These are phyloP conservation scores for Pythium grandisporangium DNA, from an alignment of 352 stramenopile species.

Conservation along the genomic window DNA sequence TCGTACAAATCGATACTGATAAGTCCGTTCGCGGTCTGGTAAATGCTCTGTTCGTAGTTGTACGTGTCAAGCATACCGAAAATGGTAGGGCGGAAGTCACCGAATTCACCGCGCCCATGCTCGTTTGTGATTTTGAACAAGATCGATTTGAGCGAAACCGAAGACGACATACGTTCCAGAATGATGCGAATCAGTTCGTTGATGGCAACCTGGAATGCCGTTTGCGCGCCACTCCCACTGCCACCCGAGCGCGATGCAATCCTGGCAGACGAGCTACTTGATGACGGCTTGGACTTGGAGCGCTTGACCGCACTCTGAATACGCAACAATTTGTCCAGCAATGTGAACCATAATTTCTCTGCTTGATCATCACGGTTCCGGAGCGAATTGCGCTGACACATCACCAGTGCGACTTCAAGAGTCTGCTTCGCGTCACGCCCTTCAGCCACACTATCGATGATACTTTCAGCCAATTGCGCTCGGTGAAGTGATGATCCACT, in stretches of 20 bases:
- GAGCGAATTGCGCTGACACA: constrained; percentile 91
- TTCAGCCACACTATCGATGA: constrained; percentile 74
- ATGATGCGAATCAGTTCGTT: constrained; percentile 91
- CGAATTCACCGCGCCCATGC: constrained; percentile 88
- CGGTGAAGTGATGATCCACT: constrained; percentile 10
- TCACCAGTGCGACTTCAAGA: constrained; percentile 84
- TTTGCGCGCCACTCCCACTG: constrained; percentile 55
- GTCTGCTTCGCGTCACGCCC: constrained; percentile 83
- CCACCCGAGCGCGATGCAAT: constrained; percentile 57
- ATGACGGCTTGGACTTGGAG: constrained; percentile 46
- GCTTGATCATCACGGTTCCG: constrained; percentile 83
- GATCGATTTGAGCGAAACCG: constrained; percentile 89
- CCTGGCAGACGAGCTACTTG: constrained; percentile 14
- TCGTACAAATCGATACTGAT: constrained; percentile 81
- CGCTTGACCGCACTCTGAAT: constrained; percentile 89
- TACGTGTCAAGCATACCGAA: constrained; percentile 92
- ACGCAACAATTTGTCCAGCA: constrained; percentile 90
- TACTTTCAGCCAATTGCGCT: constrained; percentile 64
- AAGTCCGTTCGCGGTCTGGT: constrained; percentile 76
- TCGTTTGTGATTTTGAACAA: constrained; percentile 94
- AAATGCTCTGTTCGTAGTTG: constrained; percentile 88
- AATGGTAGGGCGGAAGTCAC: constrained; percentile 92
- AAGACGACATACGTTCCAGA: constrained; percentile 92
- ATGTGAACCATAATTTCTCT: constrained; percentile 93
- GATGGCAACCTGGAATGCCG: constrained; percentile 82